Conservation (phyloP, 768 basidiomycete genomes). For the Gautieria morchelliformis region DNA sequence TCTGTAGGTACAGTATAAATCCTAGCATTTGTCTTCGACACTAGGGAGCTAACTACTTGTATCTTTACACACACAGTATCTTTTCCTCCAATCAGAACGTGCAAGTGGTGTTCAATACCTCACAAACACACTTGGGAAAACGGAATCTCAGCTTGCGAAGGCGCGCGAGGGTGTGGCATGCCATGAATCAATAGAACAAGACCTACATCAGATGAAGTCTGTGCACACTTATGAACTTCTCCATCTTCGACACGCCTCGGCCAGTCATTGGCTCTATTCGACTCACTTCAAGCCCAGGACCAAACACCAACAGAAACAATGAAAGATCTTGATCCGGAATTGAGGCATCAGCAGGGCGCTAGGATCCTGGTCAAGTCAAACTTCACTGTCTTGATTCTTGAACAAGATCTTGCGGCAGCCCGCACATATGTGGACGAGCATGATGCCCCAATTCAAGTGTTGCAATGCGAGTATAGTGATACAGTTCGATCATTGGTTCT, state of each 20-base stretch:
- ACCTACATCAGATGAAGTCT: background rate
- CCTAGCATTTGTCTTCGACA: no score
- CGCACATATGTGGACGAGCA: slow-evolving; percentile 59
- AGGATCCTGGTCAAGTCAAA: slow-evolving; percentile 1
- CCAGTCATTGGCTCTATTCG: background rate
- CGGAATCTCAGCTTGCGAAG: background rate
- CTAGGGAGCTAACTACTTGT: no score
- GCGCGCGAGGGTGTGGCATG: background rate
- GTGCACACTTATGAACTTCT: background rate
- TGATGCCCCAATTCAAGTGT: slow-evolving; percentile 80
- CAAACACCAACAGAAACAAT: background rate
- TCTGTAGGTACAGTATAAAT: no score
- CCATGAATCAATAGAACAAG: background rate
- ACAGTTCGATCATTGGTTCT: slow-evolving; percentile 51
- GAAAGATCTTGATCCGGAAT: background rate
- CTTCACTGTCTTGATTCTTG: slow-evolving; percentile 1
- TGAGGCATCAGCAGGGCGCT: background rate
- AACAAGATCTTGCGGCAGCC: no score
- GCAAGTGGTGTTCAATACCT: background rate
- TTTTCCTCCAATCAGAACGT: background rate
- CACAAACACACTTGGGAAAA: background rate
- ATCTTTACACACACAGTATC: background rate
- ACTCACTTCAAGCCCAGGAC: no score
- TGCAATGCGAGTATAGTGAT: background rate
- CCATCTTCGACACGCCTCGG: background rate